Evolutionary conservation across 257 asterid species (phyloP).

Genomic region (Penstemon barbatus): DNA sequence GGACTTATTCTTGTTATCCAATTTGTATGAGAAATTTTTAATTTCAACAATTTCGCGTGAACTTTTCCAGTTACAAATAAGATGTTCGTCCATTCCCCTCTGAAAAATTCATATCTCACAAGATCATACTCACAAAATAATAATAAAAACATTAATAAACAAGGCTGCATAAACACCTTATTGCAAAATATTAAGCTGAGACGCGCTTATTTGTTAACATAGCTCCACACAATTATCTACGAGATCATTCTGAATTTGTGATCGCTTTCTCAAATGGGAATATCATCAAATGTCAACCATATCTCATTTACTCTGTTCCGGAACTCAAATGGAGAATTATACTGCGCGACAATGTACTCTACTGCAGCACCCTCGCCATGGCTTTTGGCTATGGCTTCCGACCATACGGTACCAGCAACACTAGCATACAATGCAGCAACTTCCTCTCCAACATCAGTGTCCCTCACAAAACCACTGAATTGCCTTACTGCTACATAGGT

Average conservation of each 20-base stretch:
- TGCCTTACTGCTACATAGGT: constrained; percentile 57
- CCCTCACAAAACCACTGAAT: constrained; percentile 51
- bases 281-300: constrained; percentile 44
- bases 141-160: too few species aligned
- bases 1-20: too few species aligned
- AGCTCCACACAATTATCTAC: background rate
- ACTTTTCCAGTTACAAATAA: too few species aligned
- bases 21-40: too few species aligned
- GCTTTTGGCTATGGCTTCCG: constrained; percentile 43
- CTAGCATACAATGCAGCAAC: constrained; percentile 47
- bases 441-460: constrained; percentile 41
- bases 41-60: too few species aligned
- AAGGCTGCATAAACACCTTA: too few species aligned
- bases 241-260: background rate
- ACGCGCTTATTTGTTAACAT: background rate
- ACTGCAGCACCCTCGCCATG: constrained; percentile 37
- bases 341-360: constrained; percentile 49
- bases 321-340: constrained; percentile 66
- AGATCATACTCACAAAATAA: background rate
- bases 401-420: constrained; percentile 49
- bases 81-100: too few species aligned
- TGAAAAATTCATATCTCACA: too few species aligned
- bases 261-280: background rate
- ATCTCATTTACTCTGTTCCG: constrained; percentile 52
- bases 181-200: background rate